A percentile compares a stretch with the other conserved stretches of the same genome.
Conservation (phyloP, 1,284 basidiomycete species). For the Trichosporon sp. region DNA sequence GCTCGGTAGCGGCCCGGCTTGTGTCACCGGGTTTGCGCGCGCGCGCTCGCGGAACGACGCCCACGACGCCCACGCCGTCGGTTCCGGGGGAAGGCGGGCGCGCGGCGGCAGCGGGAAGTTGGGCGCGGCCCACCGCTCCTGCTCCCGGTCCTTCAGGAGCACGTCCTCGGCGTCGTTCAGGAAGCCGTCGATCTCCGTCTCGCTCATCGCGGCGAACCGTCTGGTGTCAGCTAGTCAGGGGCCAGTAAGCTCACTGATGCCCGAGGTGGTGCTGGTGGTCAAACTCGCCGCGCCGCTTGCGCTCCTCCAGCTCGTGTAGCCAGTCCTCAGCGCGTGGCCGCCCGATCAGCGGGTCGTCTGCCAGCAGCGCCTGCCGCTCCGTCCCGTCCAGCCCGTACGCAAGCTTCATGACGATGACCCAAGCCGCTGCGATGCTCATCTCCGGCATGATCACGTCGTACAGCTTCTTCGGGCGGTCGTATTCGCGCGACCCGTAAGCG, state of each 20-base stretch:
- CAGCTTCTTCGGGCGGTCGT: constrained; percentile 16
- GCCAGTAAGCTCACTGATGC: constrained; percentile 22
- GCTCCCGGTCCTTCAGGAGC: constrained; percentile 29
- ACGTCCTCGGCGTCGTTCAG: constrained; percentile 31
- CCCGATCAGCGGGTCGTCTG: constrained; percentile 56
- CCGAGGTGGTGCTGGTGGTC: constrained; percentile 16
- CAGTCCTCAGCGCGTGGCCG: constrained; percentile 59
- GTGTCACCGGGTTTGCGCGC: background rate
- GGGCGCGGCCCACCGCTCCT: background rate
- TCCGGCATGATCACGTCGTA: constrained; percentile 62
- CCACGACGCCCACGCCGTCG: constrained; percentile 22
- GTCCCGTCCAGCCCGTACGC: constrained; percentile 75
- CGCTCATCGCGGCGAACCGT: constrained; percentile 27
- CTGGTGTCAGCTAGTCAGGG: constrained; percentile 11
- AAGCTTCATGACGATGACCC: constrained; percentile 71
- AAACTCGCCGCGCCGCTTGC: constrained; percentile 39
- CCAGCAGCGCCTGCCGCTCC: constrained; percentile 44
- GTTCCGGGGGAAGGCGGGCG: background rate
- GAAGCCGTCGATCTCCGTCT: constrained; percentile 35
- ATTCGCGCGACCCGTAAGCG: too few species aligned
- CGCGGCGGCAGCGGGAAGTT: constrained; percentile 22
- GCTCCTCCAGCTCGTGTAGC: constrained; percentile 53
- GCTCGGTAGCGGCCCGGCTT: background rate
- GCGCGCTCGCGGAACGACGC: constrained; percentile 18
- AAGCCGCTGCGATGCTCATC: constrained; percentile 61